Evolutionary conservation across 2,329 filamentous ascomycete genomes (phyloP).

Genomic region (Venturia oleaginea): DNA sequence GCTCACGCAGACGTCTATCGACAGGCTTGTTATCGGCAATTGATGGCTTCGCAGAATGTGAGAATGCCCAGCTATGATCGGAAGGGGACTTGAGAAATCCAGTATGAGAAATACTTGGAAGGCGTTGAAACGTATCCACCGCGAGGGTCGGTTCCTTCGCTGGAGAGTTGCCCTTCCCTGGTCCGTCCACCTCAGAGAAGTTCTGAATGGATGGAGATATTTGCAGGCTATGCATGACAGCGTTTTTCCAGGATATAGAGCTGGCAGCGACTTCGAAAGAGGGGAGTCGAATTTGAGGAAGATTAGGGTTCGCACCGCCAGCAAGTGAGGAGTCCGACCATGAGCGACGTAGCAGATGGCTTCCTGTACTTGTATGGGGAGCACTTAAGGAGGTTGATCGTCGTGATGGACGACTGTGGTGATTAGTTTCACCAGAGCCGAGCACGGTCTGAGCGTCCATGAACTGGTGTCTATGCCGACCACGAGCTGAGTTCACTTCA

Average conservation of each 20-base stretch:
- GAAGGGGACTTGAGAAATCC: neutral
- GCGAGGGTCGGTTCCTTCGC: neutral
- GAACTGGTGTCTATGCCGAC: neutral
- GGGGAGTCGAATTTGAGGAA: constrained; percentile 7
- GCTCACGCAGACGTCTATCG: constrained; percentile 2
- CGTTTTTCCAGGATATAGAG: constrained; percentile 6
- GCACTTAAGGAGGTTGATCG: constrained; percentile 7
- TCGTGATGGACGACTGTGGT: neutral
- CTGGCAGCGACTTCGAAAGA: constrained; percentile 8
- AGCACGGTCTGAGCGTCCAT: neutral
- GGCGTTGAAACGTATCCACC: neutral
- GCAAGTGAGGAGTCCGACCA: constrained; percentile 6
- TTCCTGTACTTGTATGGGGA: neutral
- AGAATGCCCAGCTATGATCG: neutral
- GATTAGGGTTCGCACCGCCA: neutral
- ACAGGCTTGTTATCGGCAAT: neutral
- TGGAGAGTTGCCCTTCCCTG: neutral
- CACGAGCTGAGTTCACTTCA: neutral
- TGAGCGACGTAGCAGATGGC: neutral
- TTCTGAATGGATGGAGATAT: constrained; percentile 9
- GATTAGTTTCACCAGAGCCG: neutral
- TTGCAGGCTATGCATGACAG: constrained; percentile 12
- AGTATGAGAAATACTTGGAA: neutral
- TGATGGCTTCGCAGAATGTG: constrained; percentile 5
- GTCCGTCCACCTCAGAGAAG: neutral